Evolutionary conservation across 805 yeast species (phyloP), one percentile per base, ranked within the genome.

Genomic region (Hyphopichia homilentoma): DNA sequence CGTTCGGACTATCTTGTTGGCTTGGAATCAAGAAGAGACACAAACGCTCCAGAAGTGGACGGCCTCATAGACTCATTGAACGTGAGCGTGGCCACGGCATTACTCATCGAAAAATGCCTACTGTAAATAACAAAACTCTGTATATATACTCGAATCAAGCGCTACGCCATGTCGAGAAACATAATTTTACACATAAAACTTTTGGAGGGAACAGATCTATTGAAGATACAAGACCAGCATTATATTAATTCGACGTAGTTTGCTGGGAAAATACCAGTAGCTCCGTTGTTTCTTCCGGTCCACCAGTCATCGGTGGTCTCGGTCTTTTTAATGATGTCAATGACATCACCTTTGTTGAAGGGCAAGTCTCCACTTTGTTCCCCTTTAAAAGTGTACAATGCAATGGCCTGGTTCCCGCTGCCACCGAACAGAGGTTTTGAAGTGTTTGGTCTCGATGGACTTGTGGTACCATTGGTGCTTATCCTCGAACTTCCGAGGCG

Each of bases 251-350:
- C 95, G 26, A 90, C 97, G 53, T 90, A 90, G 57, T 90, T 90
- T 2, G 98, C 98, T 7, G 98, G 98, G 73, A 90, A 90, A 15
- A 89, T 89, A 26, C 98, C 98, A 48, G 85, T 86, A 40, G 62
- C 63, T 8, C 94, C 90, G 45, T 84, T 84, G 34, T 79, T 66
- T 54, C 84, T 79, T 17, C 98, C 98, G 0, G 96, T 87, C 98
- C 98, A 93, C 98, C 98, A 93, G 57, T 93, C 97, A 56, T 93
- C 95, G 30, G 79, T 77, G 9, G 96, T 82, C 6, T 84, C 89
- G 7, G 93, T 79, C 59, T 84, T 86, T 58, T 88, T 86, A 35
- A 85, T 65, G 44, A 93, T 84, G 26, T 86, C 81, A 45, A 93
- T 85, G 11, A 85, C 83, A 57, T 93, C 98, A 34, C 98, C 98